A percentile compares a stretch with the other conserved stretches of the same genome.
Evolutionary conservation across 2,329 filamentous ascomycete genomes (phyloP).

Genomic region (Penicillium decumbens): DNA sequence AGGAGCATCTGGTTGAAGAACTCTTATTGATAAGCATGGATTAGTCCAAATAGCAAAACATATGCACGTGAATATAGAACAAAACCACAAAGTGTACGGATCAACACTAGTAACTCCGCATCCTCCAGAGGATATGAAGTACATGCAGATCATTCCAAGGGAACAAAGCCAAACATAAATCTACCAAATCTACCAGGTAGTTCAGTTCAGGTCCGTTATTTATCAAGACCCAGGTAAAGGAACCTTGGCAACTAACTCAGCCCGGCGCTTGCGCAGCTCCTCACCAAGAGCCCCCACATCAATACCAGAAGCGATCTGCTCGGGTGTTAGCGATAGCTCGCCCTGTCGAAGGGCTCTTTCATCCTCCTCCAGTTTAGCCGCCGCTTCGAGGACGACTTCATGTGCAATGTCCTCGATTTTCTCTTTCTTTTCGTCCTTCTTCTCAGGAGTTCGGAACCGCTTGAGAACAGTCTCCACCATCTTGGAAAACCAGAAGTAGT

Average conservation of each 20-base stretch:
- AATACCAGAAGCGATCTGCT: constrained; percentile 24
- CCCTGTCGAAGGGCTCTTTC: constrained; percentile 28
- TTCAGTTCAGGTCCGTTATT: not conserved
- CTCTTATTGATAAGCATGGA: not conserved
- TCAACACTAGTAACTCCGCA: not conserved
- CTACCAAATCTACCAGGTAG: not conserved
- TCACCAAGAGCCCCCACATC: constrained; percentile 74
- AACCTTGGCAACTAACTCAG: constrained; percentile 16
- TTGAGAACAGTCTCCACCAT: constrained; percentile 63
- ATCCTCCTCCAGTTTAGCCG: constrained; percentile 28
- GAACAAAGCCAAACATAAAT: not conserved
- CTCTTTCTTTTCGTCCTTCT: constrained; percentile 24
- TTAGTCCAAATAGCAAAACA: not conserved
- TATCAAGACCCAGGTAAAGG: constrained; percentile 13
- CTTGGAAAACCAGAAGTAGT: constrained; percentile 64
- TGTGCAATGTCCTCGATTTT: constrained; percentile 26
- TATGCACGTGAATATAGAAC: not conserved
- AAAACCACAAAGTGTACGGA: not conserved
- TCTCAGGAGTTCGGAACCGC: constrained; percentile 49
- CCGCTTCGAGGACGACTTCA: constrained; percentile 36
- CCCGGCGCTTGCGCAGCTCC: constrained; percentile 61
- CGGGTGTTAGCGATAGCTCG: constrained; percentile 16
- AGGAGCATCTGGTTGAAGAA: too few relatives aligned
- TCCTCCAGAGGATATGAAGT: not conserved
- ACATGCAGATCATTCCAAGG: not conserved